Percentiles rank a stretch among this genome's conserved stretches.
Evolutionary conservation across 1,284 basidiomycete genomes (phyloP).

Genomic region (Tremellales sp.): DNA sequence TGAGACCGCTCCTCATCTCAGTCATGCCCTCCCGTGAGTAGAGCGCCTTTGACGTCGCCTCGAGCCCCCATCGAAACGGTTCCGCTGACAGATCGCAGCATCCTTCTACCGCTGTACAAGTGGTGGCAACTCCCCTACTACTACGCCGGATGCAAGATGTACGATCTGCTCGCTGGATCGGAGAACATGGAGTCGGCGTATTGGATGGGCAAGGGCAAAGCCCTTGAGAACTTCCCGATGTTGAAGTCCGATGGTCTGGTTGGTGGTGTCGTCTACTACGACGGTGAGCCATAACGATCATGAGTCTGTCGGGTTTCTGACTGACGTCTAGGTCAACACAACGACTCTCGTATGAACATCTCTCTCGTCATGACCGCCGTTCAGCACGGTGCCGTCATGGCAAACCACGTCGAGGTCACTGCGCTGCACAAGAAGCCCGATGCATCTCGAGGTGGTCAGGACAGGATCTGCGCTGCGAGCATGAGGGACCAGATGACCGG

Average conservation of each 20-base stretch:
- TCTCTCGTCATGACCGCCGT: constrained; percentile 91
- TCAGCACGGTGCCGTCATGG: constrained; percentile 81
- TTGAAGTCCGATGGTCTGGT: constrained; percentile 88
- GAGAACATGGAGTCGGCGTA: constrained; percentile 97
- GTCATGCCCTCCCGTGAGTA: constrained; percentile 72
- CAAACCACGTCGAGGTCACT: constrained; percentile 88
- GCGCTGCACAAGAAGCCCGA: constrained; percentile 65
- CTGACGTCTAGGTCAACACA: constrained; percentile 75
- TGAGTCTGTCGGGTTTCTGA: not conserved
- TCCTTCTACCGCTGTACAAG: constrained; percentile 52
- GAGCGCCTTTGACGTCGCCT: not conserved
- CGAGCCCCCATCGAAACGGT: not conserved
- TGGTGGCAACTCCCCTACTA: constrained; percentile 99
- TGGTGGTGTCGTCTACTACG: constrained; percentile 94
- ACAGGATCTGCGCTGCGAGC: constrained; percentile 68
- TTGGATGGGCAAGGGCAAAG: constrained; percentile 88
- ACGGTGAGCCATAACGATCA: constrained; percentile 57
- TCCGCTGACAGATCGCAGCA: constrained; percentile 18
- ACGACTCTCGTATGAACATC: constrained; percentile 97
- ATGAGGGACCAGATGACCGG: constrained; percentile 81
- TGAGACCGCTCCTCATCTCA: constrained; percentile 92
- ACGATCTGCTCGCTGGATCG: constrained; percentile 89
- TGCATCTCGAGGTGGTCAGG: constrained; percentile 51
- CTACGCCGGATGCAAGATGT: constrained; percentile 92
- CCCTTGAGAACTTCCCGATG: constrained; percentile 94